Conservation (phyloP, 208 protist species). For the Crithidia mellificae region DNA sequence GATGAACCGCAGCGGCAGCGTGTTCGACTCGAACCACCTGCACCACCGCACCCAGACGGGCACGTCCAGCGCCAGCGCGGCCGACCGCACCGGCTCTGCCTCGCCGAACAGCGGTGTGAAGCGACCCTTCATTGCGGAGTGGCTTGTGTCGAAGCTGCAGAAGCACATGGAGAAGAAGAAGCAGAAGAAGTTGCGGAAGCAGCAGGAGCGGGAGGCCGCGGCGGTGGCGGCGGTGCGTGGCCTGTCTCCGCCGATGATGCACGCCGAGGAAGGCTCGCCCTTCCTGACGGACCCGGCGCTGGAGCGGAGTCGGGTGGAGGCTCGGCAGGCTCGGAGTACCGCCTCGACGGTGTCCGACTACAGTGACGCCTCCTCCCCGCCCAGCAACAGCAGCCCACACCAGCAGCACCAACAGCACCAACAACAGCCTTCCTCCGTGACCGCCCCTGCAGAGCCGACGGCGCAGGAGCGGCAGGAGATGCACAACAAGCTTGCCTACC, state of each 20-base stretch:
- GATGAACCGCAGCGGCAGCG: no score
- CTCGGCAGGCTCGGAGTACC: not conserved
- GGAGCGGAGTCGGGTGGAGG: not conserved
- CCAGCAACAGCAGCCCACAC: not conserved
- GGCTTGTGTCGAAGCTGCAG: constrained; percentile 35
- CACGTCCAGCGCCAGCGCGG: not conserved
- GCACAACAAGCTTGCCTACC: constrained; percentile 18
- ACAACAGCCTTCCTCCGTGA: not conserved
- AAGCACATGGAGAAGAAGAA: constrained; percentile 37
- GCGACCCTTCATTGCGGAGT: constrained; percentile 20
- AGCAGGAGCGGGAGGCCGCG: constrained; percentile 25
- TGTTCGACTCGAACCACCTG: no score
- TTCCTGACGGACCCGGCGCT: not conserved
- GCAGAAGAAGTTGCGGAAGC: constrained; percentile 22
- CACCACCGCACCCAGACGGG: constrained; percentile 6
- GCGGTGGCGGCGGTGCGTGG: constrained; percentile 1
- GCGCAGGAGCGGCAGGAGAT: constrained; percentile 7
- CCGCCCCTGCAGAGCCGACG: not conserved
- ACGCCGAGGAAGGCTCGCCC: constrained; percentile 1
- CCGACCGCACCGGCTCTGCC: no score
- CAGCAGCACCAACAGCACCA: constrained; percentile 1
- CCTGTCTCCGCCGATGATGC: not conserved
- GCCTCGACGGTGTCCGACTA: constrained; percentile 14
- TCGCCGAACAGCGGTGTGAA: not conserved
- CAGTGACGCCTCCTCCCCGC: constrained; percentile 14